Evolutionary conservation across 2,329 filamentous ascomycete species (phyloP), one percentile per base, ranked within the genome.

Genomic region (Calonectria ilicicola): DNA sequence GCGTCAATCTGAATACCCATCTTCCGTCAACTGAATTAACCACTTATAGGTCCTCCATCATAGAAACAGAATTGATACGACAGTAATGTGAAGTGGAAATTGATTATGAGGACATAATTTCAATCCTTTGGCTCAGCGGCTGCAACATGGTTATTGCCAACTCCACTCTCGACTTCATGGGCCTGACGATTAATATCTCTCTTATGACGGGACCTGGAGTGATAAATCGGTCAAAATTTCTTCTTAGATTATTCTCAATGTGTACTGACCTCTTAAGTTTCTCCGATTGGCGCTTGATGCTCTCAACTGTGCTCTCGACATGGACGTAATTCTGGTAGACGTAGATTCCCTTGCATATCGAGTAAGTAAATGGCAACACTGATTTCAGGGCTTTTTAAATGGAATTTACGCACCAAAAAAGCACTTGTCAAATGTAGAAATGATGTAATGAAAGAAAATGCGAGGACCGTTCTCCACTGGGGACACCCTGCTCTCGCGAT

Each of bases 391-490:
- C n/a, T n/a, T n/a, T n/a, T n/a, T n/a, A n/a, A n/a, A n/a, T n/a
- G n/a, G n/a, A n/a, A n/a, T n/a, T 42, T 27, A 19, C 47, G 5
- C n/a, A 65, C 63, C 27, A 65, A 35, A 40, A 65, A 27, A 0
- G 29, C 63, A n/a, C 63, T 65, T 21, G 27, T 23, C 5, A 65
- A 10, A 38, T 65, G 63, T 14, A 65, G n/a, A 7, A 65, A 65
- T 35, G 44, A 65, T 8, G 44, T 42, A 21, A 65, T 35, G 19
- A 65, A 65, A 2, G 63, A 51, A 51, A 65, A 65, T 19, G 63
- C 63, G 4, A 65, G 46, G 19, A 65, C 63, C 9, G 63, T 65
- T 19, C 63, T 47, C 63, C 63, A 65, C n/a, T 65, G 44, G 15
- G 44, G 29, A 19, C 63, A 65, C 19, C 63, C 63, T 6, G 63